phyloP scores from a whole-genome alignment of 140 eudicot species.

The Ambrosia hybrid region DNA sequence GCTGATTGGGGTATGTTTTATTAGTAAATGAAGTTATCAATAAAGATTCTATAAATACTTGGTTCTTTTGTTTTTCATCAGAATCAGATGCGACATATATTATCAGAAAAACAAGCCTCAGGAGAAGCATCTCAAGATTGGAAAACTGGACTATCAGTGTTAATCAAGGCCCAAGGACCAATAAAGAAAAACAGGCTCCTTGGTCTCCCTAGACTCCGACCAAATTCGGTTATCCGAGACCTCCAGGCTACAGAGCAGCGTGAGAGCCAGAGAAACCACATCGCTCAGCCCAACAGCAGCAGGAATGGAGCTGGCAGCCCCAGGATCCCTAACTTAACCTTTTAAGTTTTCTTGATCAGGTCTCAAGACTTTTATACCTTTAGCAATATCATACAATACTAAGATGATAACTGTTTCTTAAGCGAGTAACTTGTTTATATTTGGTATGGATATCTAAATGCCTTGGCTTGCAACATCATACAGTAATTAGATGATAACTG shows the following conservation, averaged over 20 bases:
- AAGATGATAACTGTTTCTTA: slow-evolving; percentile 1
- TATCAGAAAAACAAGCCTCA: not conserved
- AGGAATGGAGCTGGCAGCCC: slow-evolving; percentile 12
- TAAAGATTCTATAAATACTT: not conserved
- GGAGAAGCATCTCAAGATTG: not conserved
- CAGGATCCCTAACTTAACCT: not conserved
- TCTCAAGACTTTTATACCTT: not conserved
- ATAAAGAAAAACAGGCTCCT: slow-evolving; percentile 18
- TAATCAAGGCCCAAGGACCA: slow-evolving; percentile 23
- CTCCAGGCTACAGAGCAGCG: not conserved
- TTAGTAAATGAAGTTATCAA: not conserved
- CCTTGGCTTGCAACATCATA: no score
- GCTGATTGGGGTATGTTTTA: slow-evolving; percentile 18
- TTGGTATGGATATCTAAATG: no score
- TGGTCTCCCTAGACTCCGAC: slow-evolving; percentile 22
- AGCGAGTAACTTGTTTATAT: not conserved
- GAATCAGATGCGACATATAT: slow-evolving; percentile 17
- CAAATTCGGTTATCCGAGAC: not conserved
- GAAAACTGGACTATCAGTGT: slow-evolving; percentile 9
- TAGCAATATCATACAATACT: not conserved
- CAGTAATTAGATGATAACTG: no score
- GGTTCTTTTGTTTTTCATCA: slow-evolving; percentile 21
- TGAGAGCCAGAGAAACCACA: not conserved
- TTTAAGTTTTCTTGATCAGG: not conserved
- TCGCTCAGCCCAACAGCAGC: not conserved